phyloP scores from a whole-genome alignment of 176 grass and related monocot genomes.

The Rhynchospora pubera region DNA sequence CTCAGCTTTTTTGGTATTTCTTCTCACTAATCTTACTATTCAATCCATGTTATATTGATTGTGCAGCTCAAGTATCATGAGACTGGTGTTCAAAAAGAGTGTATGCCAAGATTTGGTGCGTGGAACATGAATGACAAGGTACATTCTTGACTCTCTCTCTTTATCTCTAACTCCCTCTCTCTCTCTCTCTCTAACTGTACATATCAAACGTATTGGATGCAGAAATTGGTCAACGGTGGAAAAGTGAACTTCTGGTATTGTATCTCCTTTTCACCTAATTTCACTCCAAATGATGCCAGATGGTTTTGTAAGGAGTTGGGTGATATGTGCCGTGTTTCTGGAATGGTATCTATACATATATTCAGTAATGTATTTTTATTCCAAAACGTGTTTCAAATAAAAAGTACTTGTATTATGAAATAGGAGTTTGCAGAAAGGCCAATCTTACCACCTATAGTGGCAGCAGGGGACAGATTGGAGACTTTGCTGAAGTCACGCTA shows the following conservation, averaged over 20 bases:
- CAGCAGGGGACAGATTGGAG: conserved; percentile 11
- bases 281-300: conserved; percentile 22
- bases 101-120: background rate
- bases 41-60: background rate
- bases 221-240: conserved; percentile 62
- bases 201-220: background rate
- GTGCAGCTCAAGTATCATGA: conserved; percentile 18
- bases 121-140: conserved; percentile 13
- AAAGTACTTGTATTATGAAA: background rate
- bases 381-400: background rate
- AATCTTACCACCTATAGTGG: conserved; percentile 16
- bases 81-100: background rate
- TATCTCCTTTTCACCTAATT: conserved; percentile 43
- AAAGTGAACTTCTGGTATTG: conserved; percentile 50
- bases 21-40: background rate
- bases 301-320: conserved; percentile 39
- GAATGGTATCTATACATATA: conserved; percentile 38
- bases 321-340: conserved; percentile 38
- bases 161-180: no score
- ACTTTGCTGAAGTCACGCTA: conserved; percentile 7
- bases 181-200: background rate
- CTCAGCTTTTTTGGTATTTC: no score
- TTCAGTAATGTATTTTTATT: background rate
- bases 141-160: background rate
- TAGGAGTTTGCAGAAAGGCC: conserved; percentile 26